A percentile compares a stretch with the other conserved stretches of the same genome.
These are phyloP conservation scores for Fistulinella staudtii DNA, from an alignment of 1,284 basidiomycete species.

Conservation along the genomic window DNA sequence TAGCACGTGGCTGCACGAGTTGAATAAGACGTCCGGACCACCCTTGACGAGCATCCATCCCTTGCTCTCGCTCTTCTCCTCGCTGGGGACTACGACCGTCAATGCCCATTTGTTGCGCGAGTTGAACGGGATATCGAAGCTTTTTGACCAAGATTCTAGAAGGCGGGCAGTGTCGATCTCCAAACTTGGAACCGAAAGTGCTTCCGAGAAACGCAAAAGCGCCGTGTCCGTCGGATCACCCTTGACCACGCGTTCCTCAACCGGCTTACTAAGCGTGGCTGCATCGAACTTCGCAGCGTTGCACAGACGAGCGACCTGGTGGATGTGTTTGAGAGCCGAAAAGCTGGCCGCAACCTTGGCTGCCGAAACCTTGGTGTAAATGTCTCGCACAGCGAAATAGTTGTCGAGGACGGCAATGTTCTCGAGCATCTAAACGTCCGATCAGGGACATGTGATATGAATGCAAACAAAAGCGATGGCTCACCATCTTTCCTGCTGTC, in stretches of 20 bases:
- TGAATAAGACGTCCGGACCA: constrained; percentile 56
- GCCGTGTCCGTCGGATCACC: constrained; percentile 67
- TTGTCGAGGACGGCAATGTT: constrained; percentile 35
- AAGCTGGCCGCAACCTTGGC: constrained; percentile 9
- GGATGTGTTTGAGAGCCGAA: constrained; percentile 33
- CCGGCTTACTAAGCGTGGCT: constrained; percentile 31
- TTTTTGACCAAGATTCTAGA: constrained; percentile 27
- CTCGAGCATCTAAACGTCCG: background rate
- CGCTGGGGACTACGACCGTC: constrained; percentile 32
- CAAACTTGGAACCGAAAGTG: constrained; percentile 30
- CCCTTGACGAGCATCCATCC: constrained; percentile 50
- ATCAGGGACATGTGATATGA: too few species aligned
- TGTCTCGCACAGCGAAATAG: constrained; percentile 27
- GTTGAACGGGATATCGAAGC: constrained; percentile 54
- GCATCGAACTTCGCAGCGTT: constrained; percentile 59
- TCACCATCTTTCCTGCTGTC: constrained; percentile 40
- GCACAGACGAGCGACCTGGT: constrained; percentile 52
- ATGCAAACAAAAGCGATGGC: background rate
- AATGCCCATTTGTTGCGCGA: constrained; percentile 70
- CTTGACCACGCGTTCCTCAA: constrained; percentile 46
- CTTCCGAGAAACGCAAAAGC: constrained; percentile 57
- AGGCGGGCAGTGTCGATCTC: constrained; percentile 13
- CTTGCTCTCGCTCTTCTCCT: constrained; percentile 13
- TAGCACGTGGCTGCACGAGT: constrained; percentile 41
- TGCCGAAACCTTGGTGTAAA: constrained; percentile 25